Base-by-base conservation (phyloP, 2,329 filamentous ascomycete genomes). In the Penicillium sp. region DNA sequence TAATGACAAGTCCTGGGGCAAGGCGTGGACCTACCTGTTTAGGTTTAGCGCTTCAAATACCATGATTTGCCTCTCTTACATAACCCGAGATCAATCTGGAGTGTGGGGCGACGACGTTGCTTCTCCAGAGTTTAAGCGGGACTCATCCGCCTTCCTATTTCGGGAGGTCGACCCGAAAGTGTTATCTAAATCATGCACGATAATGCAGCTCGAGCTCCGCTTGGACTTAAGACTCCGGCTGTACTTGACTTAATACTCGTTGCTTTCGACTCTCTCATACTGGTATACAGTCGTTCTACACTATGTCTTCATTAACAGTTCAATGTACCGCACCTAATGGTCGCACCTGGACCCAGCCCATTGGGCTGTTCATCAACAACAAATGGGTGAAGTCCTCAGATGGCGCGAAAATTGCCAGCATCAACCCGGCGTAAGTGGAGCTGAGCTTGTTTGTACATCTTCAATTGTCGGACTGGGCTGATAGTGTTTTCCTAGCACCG, bases 361-460 rank as follows among this genome's bases (percentile, higher is more conserved):
- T 70, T 2, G 75, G 77, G 13, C 63, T 79, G 45, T 79, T 79
- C 65, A 78, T 79, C 63, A 74, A 77, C 58, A 76, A 77, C 59
- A 70, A 78, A 63, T 79, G 76, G 64, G 73, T 78, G 37, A 65
- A 69, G 41, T 72, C 73, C 5, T 70, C 68, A 7, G 67, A 68
- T 16, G 74, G 73, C 13, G 67, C 74, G 49, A 75, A 68, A 49
- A 72, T 77, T 50, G 66, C 68, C 5, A 70, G 68, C 33, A 72
- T 76, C 57, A 73, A 73, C 56, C 73, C 73, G 14, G 61, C 67
- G 65, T 67, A 61, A 21, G 64, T 61, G 4, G n/a, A 6, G 8
- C 1, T 37, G 22, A 1, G 13, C n/a, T 21, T 5, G 3, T 11
- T 37, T 29, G 5, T 2, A 13, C 3, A 14, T 4, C 9, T 5